A percentile compares a stretch with the other conserved stretches of the same genome.
phyloP scores from a whole-genome alignment of 176 grass and related monocot species.

The Rhipidocladum racemiflorum region DNA sequence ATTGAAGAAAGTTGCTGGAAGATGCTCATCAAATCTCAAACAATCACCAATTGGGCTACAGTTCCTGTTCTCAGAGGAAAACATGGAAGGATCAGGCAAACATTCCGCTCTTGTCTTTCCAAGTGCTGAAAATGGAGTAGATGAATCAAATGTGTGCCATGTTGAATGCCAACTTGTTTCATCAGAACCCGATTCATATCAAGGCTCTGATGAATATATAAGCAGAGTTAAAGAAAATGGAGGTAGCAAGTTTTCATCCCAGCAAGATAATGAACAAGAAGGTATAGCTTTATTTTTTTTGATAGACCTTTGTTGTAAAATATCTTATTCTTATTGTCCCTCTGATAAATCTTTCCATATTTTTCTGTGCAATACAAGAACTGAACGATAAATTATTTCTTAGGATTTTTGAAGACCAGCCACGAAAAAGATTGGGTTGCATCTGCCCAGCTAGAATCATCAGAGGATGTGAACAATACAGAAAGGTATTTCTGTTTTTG shows the following conservation, averaged over 20 bases:
- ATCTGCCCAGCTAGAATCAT: neutral
- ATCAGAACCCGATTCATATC: slow-evolving; percentile 18
- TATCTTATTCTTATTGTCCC: neutral
- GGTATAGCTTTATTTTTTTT: slow-evolving; percentile 35
- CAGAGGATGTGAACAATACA: neutral
- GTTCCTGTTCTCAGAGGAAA: neutral
- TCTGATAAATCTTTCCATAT: neutral
- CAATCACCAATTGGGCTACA: slow-evolving; percentile 22
- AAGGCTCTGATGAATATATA: slow-evolving; percentile 19
- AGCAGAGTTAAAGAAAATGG: slow-evolving; percentile 3
- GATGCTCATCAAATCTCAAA: slow-evolving; percentile 16
- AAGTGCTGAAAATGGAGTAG: neutral
- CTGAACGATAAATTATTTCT: neutral
- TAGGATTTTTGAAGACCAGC: neutral
- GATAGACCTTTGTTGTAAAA: neutral
- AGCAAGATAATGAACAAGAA: slow-evolving; percentile 1
- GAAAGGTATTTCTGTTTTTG: slow-evolving; percentile 27
- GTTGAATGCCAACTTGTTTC: neutral
- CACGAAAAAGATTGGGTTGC: neutral
- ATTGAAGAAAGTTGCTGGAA: slow-evolving; percentile 27
- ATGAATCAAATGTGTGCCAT: neutral
- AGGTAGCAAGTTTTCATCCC: neutral
- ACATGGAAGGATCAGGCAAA: neutral
- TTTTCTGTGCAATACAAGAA: neutral
- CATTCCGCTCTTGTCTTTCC: neutral